Base-by-base conservation (phyloP, 768 basidiomycete genomes). In the Multifurca ochricompacta region DNA sequence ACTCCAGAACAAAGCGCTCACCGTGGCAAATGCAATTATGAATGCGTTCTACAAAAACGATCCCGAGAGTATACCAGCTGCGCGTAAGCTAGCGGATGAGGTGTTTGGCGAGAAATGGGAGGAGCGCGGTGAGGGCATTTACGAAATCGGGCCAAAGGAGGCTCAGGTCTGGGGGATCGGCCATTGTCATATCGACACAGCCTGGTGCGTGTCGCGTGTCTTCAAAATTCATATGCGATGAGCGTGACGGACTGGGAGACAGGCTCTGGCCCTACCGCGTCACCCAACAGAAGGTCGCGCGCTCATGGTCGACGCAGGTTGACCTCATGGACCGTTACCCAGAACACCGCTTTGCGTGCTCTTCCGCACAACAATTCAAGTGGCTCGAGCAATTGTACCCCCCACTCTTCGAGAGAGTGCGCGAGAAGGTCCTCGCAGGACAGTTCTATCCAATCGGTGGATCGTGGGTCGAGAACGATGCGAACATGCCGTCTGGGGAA, bases 271-370 rank as follows among this genome's bases (percentile, higher is more conserved):
- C 95, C 0, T 97, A 94, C 73, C 79, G 81, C 14, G 91, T 89
- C 28, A 98, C 96, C 0, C 93, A 96, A 67, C 96, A 99, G 70
- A 99, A 99, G 70, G 87, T 91, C 4, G 96, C 96, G 7, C 80
- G 94, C 21, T 94, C 91, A 0, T 99, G 95, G 95, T 86, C 91
- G 0, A 96, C 95, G 2, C 94, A 98, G 66, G 74, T 92, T n/a
- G 92, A 98, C 66, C 79, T 98, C 46, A 97, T 98, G 87, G 86
- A 93, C 21, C 83, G 94, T 19, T 98, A 95, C 67, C 92, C 94
- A 0, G 96, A 99, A 67, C 93, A 97, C 65, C 78, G 90, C n/a
- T 99, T 99, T 69, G 80, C 85, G 2, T 83, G 82, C 64, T 84
- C 82, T 46, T 84, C 85, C 37, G 90, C 87, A 0, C 89, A 91